These are phyloP conservation scores for Plasmodium vivax DNA, from an alignment of 169 alveolate genomes.

Conservation along the genomic window DNA sequence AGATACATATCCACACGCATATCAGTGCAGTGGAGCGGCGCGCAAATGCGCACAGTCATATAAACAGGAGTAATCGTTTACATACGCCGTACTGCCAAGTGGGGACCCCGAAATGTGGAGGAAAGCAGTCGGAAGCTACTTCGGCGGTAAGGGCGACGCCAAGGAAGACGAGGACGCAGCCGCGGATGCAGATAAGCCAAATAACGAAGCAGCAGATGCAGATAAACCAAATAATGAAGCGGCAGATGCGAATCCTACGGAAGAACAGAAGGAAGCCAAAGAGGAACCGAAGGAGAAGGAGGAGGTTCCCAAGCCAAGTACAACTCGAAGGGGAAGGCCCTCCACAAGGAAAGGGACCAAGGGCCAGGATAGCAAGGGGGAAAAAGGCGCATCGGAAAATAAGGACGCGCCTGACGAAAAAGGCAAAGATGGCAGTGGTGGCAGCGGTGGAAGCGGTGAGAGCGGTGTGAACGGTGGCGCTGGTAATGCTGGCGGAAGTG, in stretches of 20 bases:
- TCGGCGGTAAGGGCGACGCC: not conserved
- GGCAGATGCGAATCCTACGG: not conserved
- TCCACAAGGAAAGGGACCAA: not conserved
- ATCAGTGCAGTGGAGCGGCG: not conserved
- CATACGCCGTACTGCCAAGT: not conserved
- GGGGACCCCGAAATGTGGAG: constrained; percentile 8
- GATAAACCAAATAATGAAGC: not conserved
- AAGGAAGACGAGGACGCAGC: not conserved
- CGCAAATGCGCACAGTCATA: not conserved
- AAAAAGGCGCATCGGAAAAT: not conserved
- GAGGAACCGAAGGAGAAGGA: not conserved
- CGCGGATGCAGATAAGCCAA: not conserved
- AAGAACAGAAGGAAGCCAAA: not conserved
- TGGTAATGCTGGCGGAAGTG: not conserved
- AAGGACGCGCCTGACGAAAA: not conserved
- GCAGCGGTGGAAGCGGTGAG: not conserved
- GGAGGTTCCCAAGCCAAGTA: not conserved
- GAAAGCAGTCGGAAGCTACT: constrained; percentile 42
- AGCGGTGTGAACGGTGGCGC: not conserved
- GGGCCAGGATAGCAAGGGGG: not conserved
- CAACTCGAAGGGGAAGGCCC: not conserved
- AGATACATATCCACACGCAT: not conserved
- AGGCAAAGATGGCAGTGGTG: not conserved
- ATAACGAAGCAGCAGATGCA: not conserved
- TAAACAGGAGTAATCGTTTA: not conserved